phyloP scores from a whole-genome alignment of 1,284 basidiomycete genomes.

The Cryptococcus jaspeensis region DNA sequence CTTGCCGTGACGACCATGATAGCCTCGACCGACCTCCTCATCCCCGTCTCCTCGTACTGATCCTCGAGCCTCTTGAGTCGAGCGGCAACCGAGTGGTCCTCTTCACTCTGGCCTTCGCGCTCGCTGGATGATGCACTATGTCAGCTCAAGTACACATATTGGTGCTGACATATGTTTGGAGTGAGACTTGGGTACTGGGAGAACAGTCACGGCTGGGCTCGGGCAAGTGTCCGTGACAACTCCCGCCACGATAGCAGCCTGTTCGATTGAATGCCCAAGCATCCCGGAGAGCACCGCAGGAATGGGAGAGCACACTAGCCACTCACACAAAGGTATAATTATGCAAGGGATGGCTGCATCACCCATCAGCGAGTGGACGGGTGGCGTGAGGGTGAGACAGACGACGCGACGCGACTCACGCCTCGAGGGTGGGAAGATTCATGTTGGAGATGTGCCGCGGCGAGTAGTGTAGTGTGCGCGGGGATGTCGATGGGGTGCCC shows the following conservation, averaged over 20 bases:
- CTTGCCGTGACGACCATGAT: constrained; percentile 84
- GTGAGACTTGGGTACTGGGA: no score
- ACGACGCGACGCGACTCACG: constrained; percentile 1
- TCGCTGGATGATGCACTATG: constrained; percentile 16
- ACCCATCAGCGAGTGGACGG: no score
- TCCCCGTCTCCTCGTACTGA: constrained; percentile 95
- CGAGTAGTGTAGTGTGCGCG: not conserved
- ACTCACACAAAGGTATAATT: constrained; percentile 13
- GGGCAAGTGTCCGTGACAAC: no score
- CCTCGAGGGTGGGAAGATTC: constrained; percentile 1
- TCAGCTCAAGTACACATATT: not conserved
- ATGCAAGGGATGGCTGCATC: constrained; percentile 4
- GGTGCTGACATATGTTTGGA: no score
- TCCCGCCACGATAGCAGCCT: no score
- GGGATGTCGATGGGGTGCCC: no score
- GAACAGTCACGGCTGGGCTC: no score
- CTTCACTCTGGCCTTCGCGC: constrained; percentile 85
- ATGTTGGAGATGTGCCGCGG: not conserved
- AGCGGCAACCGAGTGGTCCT: constrained; percentile 89
- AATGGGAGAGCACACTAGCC: not conserved
- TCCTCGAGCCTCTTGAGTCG: constrained; percentile 85
- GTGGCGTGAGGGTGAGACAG: not conserved
- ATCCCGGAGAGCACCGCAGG: not conserved
- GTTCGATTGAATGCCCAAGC: no score
- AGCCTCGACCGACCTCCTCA: constrained; percentile 93